Evolutionary conservation across 208 protist genomes (phyloP), one percentile per base, ranked within the genome.

Genomic region (Crithidia brevicula): DNA sequence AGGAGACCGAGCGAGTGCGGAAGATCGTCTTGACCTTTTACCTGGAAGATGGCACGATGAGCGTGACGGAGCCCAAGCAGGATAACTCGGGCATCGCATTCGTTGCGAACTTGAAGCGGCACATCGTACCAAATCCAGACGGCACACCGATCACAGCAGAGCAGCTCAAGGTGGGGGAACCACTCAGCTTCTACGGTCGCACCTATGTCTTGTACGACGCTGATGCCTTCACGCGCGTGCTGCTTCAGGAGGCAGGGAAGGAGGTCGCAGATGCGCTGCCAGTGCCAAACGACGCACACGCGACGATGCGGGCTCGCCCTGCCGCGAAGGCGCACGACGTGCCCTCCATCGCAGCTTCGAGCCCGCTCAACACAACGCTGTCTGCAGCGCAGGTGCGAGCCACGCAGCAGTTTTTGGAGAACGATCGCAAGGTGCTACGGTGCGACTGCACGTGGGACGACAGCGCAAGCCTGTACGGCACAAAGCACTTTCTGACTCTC

Each of bases 361-460:
- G 72, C 27, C 73, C 84, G 0, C 59, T 92, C 34, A 87, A 86
- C 74, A 90, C 78, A 57, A 76, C 85, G 23, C 82, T 98, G 18
- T 85, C 83, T 0, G 79, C 82, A 0, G 91, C 96, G 52, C 93
- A 98, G 83, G 87, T 95, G 31, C 82, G 90, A 23, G 85, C 85
- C 15, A 88, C 91, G 15, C 93, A 93, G 77, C 83, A 88, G 59
- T 99, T 99, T 70, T 83, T 99, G 15, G 82, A 75, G 33, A 87
- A 98, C 79, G 98, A 99, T 85, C 83, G 98, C 53, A 86, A 98
- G 74, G 96, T 99, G 45, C 85, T 99, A 27, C 90, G 97, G 22
- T 99, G 98, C 79, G 98, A 96, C 77, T 94, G 88, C 78, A 86
- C 86, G 28, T 99, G 98, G 98, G 94, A 99, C 69, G 95, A 97